Evolutionary conservation across 2,329 filamentous ascomycete genomes (phyloP).

Genomic region (Xylariaceae sp.): DNA sequence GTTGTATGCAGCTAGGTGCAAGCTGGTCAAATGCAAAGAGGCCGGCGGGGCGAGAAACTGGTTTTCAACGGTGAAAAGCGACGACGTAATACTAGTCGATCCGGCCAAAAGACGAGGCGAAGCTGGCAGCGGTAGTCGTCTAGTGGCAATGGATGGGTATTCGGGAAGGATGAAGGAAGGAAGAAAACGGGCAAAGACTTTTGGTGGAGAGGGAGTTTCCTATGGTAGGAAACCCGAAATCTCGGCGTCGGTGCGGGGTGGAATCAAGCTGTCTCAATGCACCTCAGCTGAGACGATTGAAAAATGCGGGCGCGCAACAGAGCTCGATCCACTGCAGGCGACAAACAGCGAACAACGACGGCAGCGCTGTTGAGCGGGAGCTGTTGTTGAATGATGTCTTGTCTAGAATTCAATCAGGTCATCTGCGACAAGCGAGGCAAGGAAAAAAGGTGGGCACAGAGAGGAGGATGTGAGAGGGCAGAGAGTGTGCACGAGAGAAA

Average conservation of each 20-base stretch:
- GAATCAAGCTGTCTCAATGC: conserved; percentile 18
- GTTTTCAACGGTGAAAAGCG: neutral
- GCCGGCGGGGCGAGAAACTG: neutral
- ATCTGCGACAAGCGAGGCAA: conserved; percentile 10
- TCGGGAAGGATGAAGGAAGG: neutral
- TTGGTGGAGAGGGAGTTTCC: conserved; percentile 14
- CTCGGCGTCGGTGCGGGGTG: conserved; percentile 27
- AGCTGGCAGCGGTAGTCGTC: neutral
- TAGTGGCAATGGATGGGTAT: neutral
- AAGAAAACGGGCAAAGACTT: conserved; percentile 4
- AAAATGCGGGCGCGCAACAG: conserved; percentile 10
- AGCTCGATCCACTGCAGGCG: conserved; percentile 4
- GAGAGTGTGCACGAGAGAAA: conserved; percentile 14
- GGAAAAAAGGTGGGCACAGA: conserved; percentile 7
- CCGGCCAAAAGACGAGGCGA: conserved; percentile 6
- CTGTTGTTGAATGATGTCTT: conserved; percentile 4
- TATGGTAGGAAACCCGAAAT: conserved; percentile 24
- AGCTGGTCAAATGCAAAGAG: neutral
- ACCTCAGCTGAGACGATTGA: conserved; percentile 15
- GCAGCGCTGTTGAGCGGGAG: conserved; percentile 7
- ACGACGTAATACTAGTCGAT: conserved; percentile 5
- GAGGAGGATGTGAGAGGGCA: conserved; percentile 8
- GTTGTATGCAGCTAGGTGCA: conserved; percentile 8
- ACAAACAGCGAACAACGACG: conserved; percentile 10
- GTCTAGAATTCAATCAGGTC: conserved; percentile 15